A percentile compares a stretch with the other conserved stretches of the same genome.
Evolutionary conservation across 1,139 yeast genomes (phyloP).

Genomic region (Eremothecium gossypii): DNA sequence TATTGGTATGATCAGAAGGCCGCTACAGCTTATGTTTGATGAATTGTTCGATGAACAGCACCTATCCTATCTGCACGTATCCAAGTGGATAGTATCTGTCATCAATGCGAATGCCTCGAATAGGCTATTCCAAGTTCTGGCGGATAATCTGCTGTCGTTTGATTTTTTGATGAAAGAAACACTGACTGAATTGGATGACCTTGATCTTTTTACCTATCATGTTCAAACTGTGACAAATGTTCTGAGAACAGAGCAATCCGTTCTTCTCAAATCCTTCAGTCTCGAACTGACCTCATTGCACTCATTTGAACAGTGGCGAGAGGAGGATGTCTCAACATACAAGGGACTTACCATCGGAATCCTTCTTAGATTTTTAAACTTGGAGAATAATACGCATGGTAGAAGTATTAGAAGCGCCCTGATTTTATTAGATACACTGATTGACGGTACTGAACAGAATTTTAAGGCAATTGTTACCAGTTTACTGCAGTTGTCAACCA

Average conservation of each 20-base stretch:
- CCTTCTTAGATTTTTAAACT: slow-evolving; percentile 38
- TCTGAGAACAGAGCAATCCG: slow-evolving; percentile 37
- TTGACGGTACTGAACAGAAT: slow-evolving; percentile 49
- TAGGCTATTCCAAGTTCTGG: slow-evolving; percentile 45
- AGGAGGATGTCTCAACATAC: slow-evolving; percentile 50
- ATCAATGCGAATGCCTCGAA: slow-evolving; percentile 48
- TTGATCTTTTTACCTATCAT: slow-evolving; percentile 50
- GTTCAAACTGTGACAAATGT: slow-evolving; percentile 44
- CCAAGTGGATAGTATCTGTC: slow-evolving; percentile 49
- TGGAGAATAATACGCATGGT: slow-evolving; percentile 24
- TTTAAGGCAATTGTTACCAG: slow-evolving; percentile 35
- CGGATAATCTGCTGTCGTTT: slow-evolving; percentile 22
- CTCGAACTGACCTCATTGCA: slow-evolving; percentile 48
- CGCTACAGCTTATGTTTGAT: slow-evolving; percentile 63
- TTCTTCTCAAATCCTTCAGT: slow-evolving; percentile 39
- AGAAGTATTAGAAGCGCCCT: slow-evolving; percentile 33
- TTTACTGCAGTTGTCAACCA: slow-evolving; percentile 29
- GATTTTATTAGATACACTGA: slow-evolving; percentile 36
- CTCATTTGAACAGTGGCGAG: slow-evolving; percentile 30
- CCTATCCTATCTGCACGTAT: slow-evolving; percentile 38
- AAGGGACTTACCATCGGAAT: slow-evolving; percentile 44
- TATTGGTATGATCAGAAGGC: slow-evolving; percentile 44
- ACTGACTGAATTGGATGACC: slow-evolving; percentile 41
- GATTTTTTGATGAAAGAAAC: slow-evolving; percentile 16
- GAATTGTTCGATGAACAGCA: slow-evolving; percentile 39